These are phyloP conservation scores for Aquilaria agallochum DNA, from an alignment of 441 rosid species.

Conservation along the genomic window DNA sequence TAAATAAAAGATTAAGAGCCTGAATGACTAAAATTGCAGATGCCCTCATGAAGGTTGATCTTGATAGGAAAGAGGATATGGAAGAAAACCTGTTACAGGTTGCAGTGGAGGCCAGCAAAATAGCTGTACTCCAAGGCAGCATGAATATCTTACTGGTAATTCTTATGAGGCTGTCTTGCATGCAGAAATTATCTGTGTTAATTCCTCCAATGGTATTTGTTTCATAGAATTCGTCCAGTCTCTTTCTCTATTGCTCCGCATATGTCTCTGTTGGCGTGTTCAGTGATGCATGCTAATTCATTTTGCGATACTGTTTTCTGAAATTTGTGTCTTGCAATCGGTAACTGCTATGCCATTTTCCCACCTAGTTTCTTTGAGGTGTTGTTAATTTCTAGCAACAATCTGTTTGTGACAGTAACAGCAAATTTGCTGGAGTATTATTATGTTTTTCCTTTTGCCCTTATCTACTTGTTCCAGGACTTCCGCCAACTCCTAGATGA, in stretches of 20 bases:
- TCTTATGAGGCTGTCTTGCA: neutral
- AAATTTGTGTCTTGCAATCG: too few relatives aligned
- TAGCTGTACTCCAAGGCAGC: slow-evolving; percentile 82
- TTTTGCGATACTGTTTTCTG: neutral
- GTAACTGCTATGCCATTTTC: too few relatives aligned
- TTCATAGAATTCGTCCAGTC: too few relatives aligned
- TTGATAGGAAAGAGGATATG: slow-evolving; percentile 52
- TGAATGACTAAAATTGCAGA: slow-evolving; percentile 42
- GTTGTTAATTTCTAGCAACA: too few relatives aligned
- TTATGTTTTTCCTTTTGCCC: slow-evolving; percentile 5
- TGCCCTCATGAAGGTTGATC: slow-evolving; percentile 47
- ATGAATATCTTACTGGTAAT: slow-evolving; percentile 74
- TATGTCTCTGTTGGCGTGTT: too few relatives aligned
- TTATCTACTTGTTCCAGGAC: slow-evolving; percentile 41
- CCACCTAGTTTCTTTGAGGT: too few relatives aligned
- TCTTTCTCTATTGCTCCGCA: too few relatives aligned
- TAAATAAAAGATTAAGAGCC: too few relatives aligned
- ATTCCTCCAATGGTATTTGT: neutral
- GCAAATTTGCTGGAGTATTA: too few relatives aligned
- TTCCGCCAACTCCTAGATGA: slow-evolving; percentile 80
- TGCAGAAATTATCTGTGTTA: neutral
- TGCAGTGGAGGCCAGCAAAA: slow-evolving; percentile 75
- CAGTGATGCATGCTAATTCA: slow-evolving; percentile 1
- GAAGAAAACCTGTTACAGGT: slow-evolving; percentile 55
- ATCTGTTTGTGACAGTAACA: too few relatives aligned